Base-by-base conservation (phyloP, 345 rosid species). In the Dipteronia dyeriana region DNA sequence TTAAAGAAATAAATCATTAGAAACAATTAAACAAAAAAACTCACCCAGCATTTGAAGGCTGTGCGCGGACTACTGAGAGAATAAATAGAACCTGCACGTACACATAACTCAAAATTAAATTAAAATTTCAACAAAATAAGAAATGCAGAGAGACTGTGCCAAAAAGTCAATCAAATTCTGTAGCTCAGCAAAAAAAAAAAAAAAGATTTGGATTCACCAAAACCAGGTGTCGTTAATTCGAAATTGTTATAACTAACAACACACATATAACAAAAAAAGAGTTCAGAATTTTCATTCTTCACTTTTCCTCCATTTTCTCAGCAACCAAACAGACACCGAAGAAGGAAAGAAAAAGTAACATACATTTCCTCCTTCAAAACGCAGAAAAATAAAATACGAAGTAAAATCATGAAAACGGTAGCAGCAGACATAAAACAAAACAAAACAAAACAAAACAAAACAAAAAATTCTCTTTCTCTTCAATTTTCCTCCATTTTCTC, bases 71-170 rank as follows among this genome's bases (percentile, higher is more conserved):
- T 38, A 64, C 72, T 47, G 72, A 69, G 13, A 70, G 60, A 66
- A 79, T 41, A 65, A 77, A 74, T 43, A 89, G 71, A 78, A 86
- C 86, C 98, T 94, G 86, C 86, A 81, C 29, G 51, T 19, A 64
- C 59, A 66, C 14, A 68, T n/a, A 63, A 76, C 26, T 57, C 26
- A 45, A 29, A 68, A 63, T 23, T 79, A 56, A 71, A 73, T 64
- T 26, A 74, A 79, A 76, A 69, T 68, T 31, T 47, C 22, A 34
- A 12, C 34, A 71, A 45, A 77, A 61, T 9, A 13, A 71, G 9
- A 3, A 23, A 12, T 56, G 65, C n/a, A 19, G 49, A 45, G 2
- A 45, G 49, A 45, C 49, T 45, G 49, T 45, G 12, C 49, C 12
- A 43, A 9, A 9, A 43, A 43, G 49, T 43, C 49, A 43, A 43